Evolutionary conservation across 306 rosid species (phyloP).

Genomic region (Cucurbita moschata): DNA sequence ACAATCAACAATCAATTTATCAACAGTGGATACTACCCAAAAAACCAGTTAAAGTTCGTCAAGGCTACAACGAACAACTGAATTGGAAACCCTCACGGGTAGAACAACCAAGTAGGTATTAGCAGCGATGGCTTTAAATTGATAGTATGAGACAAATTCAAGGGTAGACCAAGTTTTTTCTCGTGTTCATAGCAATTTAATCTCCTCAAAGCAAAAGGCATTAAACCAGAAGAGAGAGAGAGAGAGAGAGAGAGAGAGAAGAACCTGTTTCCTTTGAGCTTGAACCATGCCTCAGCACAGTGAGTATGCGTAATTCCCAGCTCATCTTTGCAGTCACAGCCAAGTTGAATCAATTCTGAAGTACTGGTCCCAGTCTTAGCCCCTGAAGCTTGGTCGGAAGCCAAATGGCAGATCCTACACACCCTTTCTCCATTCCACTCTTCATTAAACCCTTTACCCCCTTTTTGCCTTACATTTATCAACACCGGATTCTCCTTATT

Average conservation of each 20-base stretch:
- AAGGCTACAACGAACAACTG: background rate
- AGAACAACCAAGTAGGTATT: background rate
- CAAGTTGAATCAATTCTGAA: conserved; percentile 60
- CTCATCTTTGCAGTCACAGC: conserved; percentile 84
- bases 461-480: conserved; percentile 42
- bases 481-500: conserved; percentile 33
- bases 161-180: background rate
- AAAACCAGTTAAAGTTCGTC: background rate
- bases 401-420: conserved; percentile 87
- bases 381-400: conserved; percentile 46
- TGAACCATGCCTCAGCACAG: conserved; percentile 95
- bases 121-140: background rate
- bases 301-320: conserved; percentile 68
- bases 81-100: background rate
- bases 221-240: background rate
- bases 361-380: conserved; percentile 7
- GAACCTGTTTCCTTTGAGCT: conserved; percentile 82
- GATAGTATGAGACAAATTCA: background rate
- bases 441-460: conserved; percentile 25
- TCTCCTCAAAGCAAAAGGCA: background rate
- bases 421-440: conserved; percentile 48
- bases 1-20: no score
- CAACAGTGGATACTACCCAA: background rate
- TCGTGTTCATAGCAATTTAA: background rate
- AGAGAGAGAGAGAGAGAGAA: conserved; percentile 8